Evolutionary conservation across 495 filamentous ascomycete species (phyloP), one percentile per base, ranked within the genome.

Genomic region (Talaromyces proteolyticus): DNA sequence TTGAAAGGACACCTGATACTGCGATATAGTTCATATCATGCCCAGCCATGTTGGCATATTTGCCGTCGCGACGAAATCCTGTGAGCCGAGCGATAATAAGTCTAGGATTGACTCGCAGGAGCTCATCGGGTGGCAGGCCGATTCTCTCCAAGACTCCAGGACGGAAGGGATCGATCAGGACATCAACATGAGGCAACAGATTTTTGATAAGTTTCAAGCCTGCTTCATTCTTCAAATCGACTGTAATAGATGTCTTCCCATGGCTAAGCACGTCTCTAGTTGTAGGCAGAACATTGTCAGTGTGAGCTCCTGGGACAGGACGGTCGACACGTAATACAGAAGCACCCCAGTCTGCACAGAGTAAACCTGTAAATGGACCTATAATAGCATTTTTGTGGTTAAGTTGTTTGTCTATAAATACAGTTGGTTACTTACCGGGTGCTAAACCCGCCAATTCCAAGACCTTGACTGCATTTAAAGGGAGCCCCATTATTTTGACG

Each of bases 11-110:
- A 0, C 88, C 88, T 0, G 80, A 83, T 2, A 90, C 85, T 21
- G 87, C 82, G 12, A 93, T 79, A 60, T 91, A 93, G 56, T 94
- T 93, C 59, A 94, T 91, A 59, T 94, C 89, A 54, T 94, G 89
- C 3, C 89, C 88, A 0, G 89, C 89, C 87, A 91, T 91, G 34
- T 61, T 43, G n/a, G 72, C 70, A 61, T 89, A 92, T 50, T 76
- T 77, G 6, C 88, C 88, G 53, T 58, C 56, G 14, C 88, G 72
- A 14, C 88, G 71, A 56, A 91, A 92, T 2, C 89, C 89, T 6
- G 87, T 88, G 62, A 92, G 72, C 14, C 88, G 79, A 5, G 72
- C 86, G 37, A 89, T 76, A 29, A 92, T 75, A 4, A 94, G 62
- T 11, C 80, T 70, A 12, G 80, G 80, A 56, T 91, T 92, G 1